A percentile compares a stretch with the other conserved stretches of the same genome.
phyloP scores from a whole-genome alignment of 306 rosid species.

The Acmispon strigosus region DNA sequence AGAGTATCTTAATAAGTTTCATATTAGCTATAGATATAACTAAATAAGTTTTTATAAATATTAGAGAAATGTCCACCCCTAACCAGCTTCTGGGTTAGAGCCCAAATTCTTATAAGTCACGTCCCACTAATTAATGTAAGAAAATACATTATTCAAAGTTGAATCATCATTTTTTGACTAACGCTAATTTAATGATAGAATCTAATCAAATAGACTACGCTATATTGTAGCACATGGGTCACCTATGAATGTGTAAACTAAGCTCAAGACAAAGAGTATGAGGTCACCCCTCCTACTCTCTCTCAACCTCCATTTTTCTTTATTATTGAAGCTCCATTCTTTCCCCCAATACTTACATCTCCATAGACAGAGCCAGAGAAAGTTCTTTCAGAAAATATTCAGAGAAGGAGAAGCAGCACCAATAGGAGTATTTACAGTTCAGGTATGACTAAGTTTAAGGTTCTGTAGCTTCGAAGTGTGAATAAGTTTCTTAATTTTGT shows the following conservation, averaged over 20 bases:
- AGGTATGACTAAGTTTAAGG: background rate
- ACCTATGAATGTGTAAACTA: background rate
- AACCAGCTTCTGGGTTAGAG: too few species aligned
- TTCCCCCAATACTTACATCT: background rate
- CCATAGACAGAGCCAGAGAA: background rate
- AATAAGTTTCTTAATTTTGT: conserved; percentile 3
- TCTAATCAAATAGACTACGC: background rate
- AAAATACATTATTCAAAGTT: background rate
- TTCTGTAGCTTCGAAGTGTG: background rate
- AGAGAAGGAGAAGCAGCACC: background rate
- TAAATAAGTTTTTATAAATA: too few species aligned
- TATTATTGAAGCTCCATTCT: background rate
- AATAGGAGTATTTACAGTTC: background rate
- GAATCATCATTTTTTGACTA: background rate
- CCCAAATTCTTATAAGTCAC: background rate
- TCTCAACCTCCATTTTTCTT: background rate
- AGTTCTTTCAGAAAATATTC: background rate
- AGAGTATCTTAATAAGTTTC: too few species aligned
- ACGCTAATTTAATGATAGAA: background rate
- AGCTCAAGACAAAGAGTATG: conserved; percentile 26
- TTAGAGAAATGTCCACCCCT: too few species aligned
- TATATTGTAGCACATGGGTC: conserved; percentile 15
- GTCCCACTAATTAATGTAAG: background rate
- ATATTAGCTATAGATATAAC: too few species aligned
- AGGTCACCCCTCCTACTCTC: background rate